These are phyloP conservation scores for Populus hybrid DNA, from an alignment of 441 rosid species.

Conservation along the genomic window DNA sequence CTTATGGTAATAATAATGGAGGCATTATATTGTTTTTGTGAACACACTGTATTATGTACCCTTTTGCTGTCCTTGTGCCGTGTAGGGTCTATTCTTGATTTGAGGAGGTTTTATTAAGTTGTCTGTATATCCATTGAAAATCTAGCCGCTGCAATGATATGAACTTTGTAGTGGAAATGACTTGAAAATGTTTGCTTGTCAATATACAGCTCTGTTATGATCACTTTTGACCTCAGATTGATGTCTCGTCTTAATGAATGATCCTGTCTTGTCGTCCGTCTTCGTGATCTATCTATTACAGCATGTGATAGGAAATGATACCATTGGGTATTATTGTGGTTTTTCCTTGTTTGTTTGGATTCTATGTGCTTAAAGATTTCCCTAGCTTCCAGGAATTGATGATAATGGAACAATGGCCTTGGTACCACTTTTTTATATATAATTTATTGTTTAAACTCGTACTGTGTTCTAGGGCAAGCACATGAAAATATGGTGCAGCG, in stretches of 20 bases:
- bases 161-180: neutral
- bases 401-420: neutral
- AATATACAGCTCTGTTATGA: neutral
- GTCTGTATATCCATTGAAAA: neutral
- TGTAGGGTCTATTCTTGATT: conserved; percentile 2
- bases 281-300: neutral
- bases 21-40: conserved; percentile 13
- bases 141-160: neutral
- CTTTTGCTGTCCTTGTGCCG: neutral
- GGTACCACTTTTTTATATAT: neutral
- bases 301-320: neutral
- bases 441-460: too few species aligned
- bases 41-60: neutral
- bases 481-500: too few species aligned
- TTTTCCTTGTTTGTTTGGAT: neutral
- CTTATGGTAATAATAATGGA: conserved; percentile 34
- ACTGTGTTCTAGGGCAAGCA: too few species aligned
- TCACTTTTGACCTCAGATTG: neutral
- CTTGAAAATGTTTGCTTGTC: neutral
- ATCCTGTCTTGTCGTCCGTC: neutral
- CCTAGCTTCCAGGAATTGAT: neutral
- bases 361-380: neutral
- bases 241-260: neutral
- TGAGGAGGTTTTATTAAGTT: neutral
- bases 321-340: neutral